Conservation (phyloP, 1,284 basidiomycete genomes). For the Kwoniella shivajii region DNA sequence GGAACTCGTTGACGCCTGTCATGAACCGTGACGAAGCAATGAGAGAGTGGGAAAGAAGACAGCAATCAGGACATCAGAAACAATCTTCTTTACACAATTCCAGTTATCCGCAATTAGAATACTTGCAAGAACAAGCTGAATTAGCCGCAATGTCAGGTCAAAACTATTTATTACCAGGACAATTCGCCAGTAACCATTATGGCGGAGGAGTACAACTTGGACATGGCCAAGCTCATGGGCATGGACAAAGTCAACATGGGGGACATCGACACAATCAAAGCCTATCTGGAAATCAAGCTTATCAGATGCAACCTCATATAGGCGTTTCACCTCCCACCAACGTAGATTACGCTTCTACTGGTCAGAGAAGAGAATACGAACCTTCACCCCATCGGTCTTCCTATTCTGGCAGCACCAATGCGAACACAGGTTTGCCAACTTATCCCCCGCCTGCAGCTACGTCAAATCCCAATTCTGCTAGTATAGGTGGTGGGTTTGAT, state of each 20-base stretch:
- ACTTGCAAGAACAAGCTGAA: conserved; percentile 87
- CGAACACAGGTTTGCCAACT: conserved; percentile 41
- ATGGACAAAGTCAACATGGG: conserved; percentile 8
- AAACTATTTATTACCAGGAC: conserved; percentile 47
- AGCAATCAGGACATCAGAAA: conserved; percentile 43
- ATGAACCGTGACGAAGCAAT: conserved; percentile 86
- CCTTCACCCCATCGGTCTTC: conserved; percentile 19
- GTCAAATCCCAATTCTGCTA: conserved; percentile 18
- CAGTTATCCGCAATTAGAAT: conserved; percentile 83
- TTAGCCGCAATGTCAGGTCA: conserved; percentile 60
- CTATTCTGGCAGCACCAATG: conserved; percentile 7
- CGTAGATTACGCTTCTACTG: conserved; percentile 13
- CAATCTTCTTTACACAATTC: conserved; percentile 53
- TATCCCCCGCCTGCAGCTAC: conserved; percentile 53
- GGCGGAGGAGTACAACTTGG: conserved; percentile 9
- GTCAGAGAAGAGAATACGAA: conserved; percentile 40
- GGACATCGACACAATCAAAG: conserved; percentile 30
- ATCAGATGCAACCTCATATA: conserved; percentile 50
- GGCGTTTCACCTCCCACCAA: conserved; percentile 28
- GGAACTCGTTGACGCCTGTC: conserved; percentile 76
- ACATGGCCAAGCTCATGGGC: conserved; percentile 13
- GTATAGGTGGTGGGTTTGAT: conserved; percentile 32
- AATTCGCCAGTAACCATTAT: conserved; percentile 22
- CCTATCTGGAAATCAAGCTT: conserved; percentile 27
- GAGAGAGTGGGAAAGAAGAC: conserved; percentile 81